These are phyloP conservation scores for Acorus calamus DNA, from an alignment of 106 monocot genomes.

Conservation along the genomic window DNA sequence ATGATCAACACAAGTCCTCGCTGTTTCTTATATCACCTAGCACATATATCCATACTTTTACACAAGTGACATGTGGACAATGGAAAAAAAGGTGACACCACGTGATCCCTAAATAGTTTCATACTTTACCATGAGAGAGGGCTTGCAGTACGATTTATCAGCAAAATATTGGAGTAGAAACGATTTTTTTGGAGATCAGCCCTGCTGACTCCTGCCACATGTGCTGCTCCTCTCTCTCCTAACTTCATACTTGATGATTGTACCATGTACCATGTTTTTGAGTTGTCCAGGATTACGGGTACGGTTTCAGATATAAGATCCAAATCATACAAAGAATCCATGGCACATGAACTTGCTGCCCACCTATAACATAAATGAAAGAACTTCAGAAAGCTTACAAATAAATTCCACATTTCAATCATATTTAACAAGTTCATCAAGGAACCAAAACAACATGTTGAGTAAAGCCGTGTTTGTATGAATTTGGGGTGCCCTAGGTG, in stretches of 20 bases:
- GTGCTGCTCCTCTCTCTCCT: constrained; percentile 38
- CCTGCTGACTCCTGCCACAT: constrained; percentile 42
- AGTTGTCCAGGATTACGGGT: constrained; percentile 82
- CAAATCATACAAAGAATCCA: constrained; percentile 91
- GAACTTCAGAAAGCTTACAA: neutral
- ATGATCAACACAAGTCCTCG: constrained; percentile 39
- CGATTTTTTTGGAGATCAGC: constrained; percentile 47
- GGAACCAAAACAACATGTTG: too few species aligned
- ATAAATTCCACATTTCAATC: neutral
- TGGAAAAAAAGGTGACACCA: neutral
- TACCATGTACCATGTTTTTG: constrained; percentile 66
- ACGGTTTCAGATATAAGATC: constrained; percentile 65
- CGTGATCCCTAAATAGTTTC: neutral
- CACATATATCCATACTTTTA: constrained; percentile 24
- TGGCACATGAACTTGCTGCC: constrained; percentile 80
- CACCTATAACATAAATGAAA: constrained; percentile 41
- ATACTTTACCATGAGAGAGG: constrained; percentile 79
- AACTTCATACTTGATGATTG: constrained; percentile 61
- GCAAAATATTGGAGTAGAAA: constrained; percentile 49
- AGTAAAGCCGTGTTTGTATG: too few species aligned
- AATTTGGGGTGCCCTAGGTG: too few species aligned
- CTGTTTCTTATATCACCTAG: constrained; percentile 33
- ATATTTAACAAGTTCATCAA: neutral
- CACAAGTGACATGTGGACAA: neutral
- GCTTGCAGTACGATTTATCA: constrained; percentile 91